Base-by-base conservation (phyloP, 345 rosid genomes). In the Moricandia moricandioides region DNA sequence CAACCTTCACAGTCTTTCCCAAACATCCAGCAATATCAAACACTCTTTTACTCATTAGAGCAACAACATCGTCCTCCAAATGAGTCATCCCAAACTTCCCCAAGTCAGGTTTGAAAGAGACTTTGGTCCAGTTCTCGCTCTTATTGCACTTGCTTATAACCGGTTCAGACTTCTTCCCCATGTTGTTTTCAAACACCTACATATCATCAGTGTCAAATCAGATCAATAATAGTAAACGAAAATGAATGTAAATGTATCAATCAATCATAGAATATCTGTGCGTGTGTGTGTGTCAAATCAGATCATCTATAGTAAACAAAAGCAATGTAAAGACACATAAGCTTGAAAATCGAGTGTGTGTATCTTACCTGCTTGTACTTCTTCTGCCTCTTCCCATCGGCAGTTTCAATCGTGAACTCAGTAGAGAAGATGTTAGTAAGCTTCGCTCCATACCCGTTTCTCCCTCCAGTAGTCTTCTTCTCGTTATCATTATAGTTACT, bases 401-500 rank as follows among this genome's bases (percentile, higher is more conserved):
- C 98, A 0, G 99, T 96, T 78, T 96, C 98, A 0, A 96, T 89
- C 7, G 80, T 82, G 76, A 96, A 96, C 82, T 96, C 93, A 0
- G 87, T 89, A 0, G 97, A 92, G 80, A 96, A 96, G 27, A 92
- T 92, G 51, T 96, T 96, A 0, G 99, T 83, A 5, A 96, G 95
- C 88, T 96, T 92, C 2, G 99, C 98, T 6, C 99, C 99, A 18
- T 88, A 92, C 0, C 98, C 98, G 9, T 96, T 96, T 66, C 99
- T 85, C 4, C 98, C 99, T 12, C 99, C 98, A 4, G 99, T 96
- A 0, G 99, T 96, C 86, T 96, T 96, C 88, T 89, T 96, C 65
- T 37, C 82, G 2, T 82, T 77, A 65, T 96, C 99, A 27, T 96
- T 89, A 11, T 92, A 92, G 63, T 96, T 92, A 57, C 98, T 92